These are phyloP conservation scores for Musa schizocarpa DNA, from an alignment of 176 grass and related monocot genomes.

Conservation along the genomic window DNA sequence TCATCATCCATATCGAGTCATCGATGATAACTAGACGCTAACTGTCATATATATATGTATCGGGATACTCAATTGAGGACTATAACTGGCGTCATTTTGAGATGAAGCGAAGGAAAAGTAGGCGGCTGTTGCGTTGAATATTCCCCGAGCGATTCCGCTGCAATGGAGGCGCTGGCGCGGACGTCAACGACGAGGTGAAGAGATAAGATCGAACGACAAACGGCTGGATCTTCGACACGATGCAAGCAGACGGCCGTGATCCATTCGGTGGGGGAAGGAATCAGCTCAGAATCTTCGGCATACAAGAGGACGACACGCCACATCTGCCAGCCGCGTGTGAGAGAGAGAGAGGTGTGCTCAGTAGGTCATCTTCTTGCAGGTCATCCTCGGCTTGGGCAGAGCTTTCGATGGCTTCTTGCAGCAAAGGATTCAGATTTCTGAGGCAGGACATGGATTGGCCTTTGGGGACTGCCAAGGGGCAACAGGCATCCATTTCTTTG, in stretches of 20 bases:
- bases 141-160: background rate
- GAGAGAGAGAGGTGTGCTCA: background rate
- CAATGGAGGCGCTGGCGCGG: background rate
- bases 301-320: background rate
- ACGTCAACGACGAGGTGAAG: constrained; percentile 5
- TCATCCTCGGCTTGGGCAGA: background rate
- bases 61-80: background rate
- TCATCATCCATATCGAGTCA: background rate
- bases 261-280: background rate
- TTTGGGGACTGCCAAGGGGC: background rate
- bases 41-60: background rate
- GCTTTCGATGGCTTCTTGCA: background rate
- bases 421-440: background rate
- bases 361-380: background rate
- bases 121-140: background rate
- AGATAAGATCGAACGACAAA: constrained; percentile 1
- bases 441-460: background rate
- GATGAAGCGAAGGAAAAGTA: background rate
- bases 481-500: background rate
- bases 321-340: background rate
- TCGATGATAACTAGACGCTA: background rate
- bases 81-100: background rate
- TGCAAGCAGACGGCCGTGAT: background rate
- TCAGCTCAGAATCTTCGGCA: background rate
- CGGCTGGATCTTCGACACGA: background rate